Evolutionary conservation across 2,329 filamentous ascomycete genomes (phyloP), one percentile per base, ranked within the genome.

Genomic region (Thielaviopsis punctulata): DNA sequence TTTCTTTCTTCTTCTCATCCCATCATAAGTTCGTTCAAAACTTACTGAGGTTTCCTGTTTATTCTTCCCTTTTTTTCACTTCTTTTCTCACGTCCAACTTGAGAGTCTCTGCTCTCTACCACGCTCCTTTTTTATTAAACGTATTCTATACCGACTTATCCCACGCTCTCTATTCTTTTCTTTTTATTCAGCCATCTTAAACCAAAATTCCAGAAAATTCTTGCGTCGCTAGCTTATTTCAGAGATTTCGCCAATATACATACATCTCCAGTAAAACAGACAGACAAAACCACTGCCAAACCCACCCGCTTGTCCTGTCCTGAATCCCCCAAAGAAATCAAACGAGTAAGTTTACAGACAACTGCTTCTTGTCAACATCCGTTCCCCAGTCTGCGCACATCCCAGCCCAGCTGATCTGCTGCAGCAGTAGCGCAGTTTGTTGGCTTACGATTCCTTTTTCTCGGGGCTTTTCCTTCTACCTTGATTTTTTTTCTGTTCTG

Each of bases 61-160:
- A 9, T n/a, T 41, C 19, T n/a, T 6, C 25, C 10, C 10, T 10
- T 41, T 41, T 10, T 18, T 41, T 15, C 8, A 6, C 18, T 18
- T 18, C 15, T 39, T 39, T 39, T 39, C 18, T 39, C 15, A 18
- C 24, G 39, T 55, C 53, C 53, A 55, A 55, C 53, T 41, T 55
- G 53, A 55, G 53, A 55, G 43, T 10, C 45, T 45, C 45, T 51
- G 39, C 49, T 55, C 49, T 55, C 53, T 55, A 55, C 39, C 53
- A 55, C 53, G 52, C 53, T 55, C 53, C 5, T 55, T 55, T 54
- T 13, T 30, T 15, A 33, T 21, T 22, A 27, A 50, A 45, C 41
- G 27, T n/a, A n/a, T 36, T 41, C 18, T 36, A 48, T 50, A 44
- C 25, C 45, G n/a, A 43, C 27, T 19, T 21, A 45, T 23, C 23